Percentiles rank a stretch among this genome's conserved stretches.
Evolutionary conservation across 176 grass and related monocot species (phyloP).

Genomic region (Zizania latifolia): DNA sequence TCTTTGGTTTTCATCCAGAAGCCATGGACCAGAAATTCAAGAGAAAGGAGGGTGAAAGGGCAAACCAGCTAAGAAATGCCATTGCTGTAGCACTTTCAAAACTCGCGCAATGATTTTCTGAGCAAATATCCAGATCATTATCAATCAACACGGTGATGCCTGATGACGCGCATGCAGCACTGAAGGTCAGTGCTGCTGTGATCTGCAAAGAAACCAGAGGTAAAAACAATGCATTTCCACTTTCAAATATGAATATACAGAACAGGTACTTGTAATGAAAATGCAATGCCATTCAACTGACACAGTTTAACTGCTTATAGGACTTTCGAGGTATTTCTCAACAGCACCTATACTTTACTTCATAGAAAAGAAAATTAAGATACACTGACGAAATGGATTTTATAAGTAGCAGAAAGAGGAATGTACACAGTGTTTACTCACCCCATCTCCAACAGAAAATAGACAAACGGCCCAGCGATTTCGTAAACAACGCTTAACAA

Average conservation of each 20-base stretch:
- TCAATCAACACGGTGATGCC: constrained; percentile 78
- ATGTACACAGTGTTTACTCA: constrained; percentile 25
- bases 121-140: constrained; percentile 65
- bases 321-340: too few relatives aligned
- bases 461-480: constrained; percentile 52
- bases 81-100: constrained; percentile 72
- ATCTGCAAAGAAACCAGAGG: constrained; percentile 43
- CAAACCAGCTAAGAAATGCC: constrained; percentile 87
- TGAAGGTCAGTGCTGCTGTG: constrained; percentile 59
- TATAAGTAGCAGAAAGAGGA: background rate
- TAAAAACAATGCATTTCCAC: background rate
- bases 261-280: background rate
- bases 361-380: background rate
- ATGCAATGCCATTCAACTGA: background rate
- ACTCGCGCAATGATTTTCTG: constrained; percentile 59
- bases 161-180: constrained; percentile 60
- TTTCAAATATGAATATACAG: background rate
- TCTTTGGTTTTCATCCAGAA: constrained; percentile 35
- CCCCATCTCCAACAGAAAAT: constrained; percentile 74
- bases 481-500: constrained; percentile 73
- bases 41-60: constrained; percentile 49
- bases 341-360: background rate
- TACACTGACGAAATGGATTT: constrained; percentile 2
- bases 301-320: background rate
- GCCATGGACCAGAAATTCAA: constrained; percentile 70